Conservation (phyloP, 306 rosid genomes). For the Corylus americana region DNA sequence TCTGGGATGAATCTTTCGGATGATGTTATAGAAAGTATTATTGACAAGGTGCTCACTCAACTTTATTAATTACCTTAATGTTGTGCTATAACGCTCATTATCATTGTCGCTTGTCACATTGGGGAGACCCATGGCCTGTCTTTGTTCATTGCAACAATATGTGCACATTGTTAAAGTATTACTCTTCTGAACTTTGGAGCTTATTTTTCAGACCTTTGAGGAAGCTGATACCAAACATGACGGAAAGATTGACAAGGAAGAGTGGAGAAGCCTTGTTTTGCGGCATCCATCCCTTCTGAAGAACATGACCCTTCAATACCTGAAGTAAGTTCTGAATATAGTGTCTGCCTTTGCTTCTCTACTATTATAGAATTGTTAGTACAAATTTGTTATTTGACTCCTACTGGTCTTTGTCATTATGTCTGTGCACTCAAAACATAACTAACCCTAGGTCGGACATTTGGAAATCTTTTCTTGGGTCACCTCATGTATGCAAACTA, state of each 20-base stretch:
- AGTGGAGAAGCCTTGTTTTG: slow-evolving; percentile 93
- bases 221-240: slow-evolving; percentile 99
- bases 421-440: not conserved
- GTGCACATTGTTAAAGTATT: not conserved
- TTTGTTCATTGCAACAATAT: not conserved
- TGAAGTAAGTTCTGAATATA: slow-evolving; percentile 57
- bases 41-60: slow-evolving; percentile 73
- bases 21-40: slow-evolving; percentile 95
- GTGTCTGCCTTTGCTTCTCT: not conserved
- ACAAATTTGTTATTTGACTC: not conserved
- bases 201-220: slow-evolving; percentile 75
- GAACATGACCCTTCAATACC: slow-evolving; percentile 97
- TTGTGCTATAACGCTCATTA: not conserved
- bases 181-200: not conserved
- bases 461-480: not conserved
- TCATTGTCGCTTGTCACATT: slow-evolving; percentile 2
- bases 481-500: too few species aligned
- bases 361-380: not conserved
- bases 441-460: not conserved
- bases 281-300: slow-evolving; percentile 95
- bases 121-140: not conserved
- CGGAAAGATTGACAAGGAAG: slow-evolving; percentile 96
- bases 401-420: not conserved
- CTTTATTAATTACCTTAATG: not conserved
- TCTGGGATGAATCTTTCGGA: slow-evolving; percentile 99